These are phyloP conservation scores for Albophoma yamanashiensis DNA, from an alignment of 2,329 filamentous ascomycete species.

Conservation along the genomic window DNA sequence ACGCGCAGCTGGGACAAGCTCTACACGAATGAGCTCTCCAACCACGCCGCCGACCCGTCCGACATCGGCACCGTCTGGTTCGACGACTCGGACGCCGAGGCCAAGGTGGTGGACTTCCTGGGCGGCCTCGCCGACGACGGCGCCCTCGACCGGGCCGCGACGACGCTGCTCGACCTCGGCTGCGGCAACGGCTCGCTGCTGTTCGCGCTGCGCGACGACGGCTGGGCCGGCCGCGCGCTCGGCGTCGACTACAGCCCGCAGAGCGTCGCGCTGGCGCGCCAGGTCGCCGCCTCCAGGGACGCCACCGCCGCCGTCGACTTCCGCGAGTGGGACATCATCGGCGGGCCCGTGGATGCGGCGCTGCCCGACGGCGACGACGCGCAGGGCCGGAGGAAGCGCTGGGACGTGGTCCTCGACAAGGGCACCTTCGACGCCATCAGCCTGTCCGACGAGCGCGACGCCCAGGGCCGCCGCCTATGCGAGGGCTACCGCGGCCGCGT, in stretches of 20 bases:
- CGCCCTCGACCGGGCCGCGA: constrained; percentile 16
- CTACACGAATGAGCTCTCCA: constrained; percentile 60
- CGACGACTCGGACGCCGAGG: constrained; percentile 80
- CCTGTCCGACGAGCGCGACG: constrained; percentile 48
- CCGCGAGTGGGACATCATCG: constrained; percentile 53
- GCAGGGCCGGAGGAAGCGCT: constrained; percentile 38
- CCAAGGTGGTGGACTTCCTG: constrained; percentile 66
- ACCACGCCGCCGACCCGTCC: constrained; percentile 59
- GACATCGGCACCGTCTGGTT: constrained; percentile 95
- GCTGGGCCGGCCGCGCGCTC: constrained; percentile 59
- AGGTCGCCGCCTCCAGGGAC: constrained; percentile 37
- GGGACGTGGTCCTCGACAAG: constrained; percentile 93
- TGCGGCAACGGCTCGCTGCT: constrained; percentile 90
- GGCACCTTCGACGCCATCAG: constrained; percentile 95
- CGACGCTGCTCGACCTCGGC: constrained; percentile 72
- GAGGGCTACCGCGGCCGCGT: constrained; percentile 67
- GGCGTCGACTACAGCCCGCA: constrained; percentile 79
- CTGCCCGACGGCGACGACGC: constrained; percentile 7
- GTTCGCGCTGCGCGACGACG: constrained; percentile 59
- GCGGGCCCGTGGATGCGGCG: constrained; percentile 24
- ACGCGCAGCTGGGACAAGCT: constrained; percentile 59
- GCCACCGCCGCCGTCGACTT: constrained; percentile 27
- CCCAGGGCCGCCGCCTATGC: constrained; percentile 49
- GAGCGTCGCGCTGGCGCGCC: constrained; percentile 63
- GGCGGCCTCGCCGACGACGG: constrained; percentile 13